Conservation (phyloP, 2,329 filamentous ascomycete species). For the Scleromitrula shiraiana region DNA sequence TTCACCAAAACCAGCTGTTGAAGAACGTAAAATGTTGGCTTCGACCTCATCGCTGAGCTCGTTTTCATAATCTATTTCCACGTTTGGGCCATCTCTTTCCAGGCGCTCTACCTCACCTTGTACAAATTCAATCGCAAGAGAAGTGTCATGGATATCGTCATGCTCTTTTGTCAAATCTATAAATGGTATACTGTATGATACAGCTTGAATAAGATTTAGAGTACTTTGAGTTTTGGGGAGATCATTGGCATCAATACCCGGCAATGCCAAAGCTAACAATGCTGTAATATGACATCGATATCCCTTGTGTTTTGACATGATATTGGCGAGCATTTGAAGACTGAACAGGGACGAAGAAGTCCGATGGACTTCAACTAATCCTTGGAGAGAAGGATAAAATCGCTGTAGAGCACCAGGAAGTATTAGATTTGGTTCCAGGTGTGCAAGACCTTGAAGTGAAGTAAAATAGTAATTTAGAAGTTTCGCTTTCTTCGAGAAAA, state of each 20-base stretch:
- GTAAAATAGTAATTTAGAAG: conserved; percentile 88
- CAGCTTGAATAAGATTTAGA: conserved; percentile 87
- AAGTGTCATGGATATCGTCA: conserved; percentile 62
- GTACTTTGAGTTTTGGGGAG: conserved; percentile 94
- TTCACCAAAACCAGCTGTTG: conserved; percentile 87
- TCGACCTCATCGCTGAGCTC: conserved; percentile 83
- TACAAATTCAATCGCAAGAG: conserved; percentile 85
- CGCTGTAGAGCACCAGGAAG: conserved; percentile 88
- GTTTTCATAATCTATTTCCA: conserved; percentile 76
- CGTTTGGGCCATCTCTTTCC: conserved; percentile 76
- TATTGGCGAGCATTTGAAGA: conserved; percentile 82
- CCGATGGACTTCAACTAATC: conserved; percentile 91
- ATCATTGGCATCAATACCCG: conserved; percentile 96
- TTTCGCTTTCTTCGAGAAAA: conserved; percentile 91
- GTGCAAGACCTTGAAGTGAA: conserved; percentile 81
- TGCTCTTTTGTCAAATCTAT: conserved; percentile 67
- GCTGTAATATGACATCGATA: conserved; percentile 95
- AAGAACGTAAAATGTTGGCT: conserved; percentile 80
- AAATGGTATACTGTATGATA: conserved; percentile 94
- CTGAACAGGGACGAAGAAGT: conserved; percentile 91
- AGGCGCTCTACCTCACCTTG: conserved; percentile 89
- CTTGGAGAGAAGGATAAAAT: conserved; percentile 95
- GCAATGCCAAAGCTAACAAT: conserved; percentile 81
- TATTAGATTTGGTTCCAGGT: conserved; percentile 83
- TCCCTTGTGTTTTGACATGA: conserved; percentile 90